A percentile compares a stretch with the other conserved stretches of the same genome.
phyloP scores from a whole-genome alignment of 176 grass and related monocot species.

The Pontederia crassipes region DNA sequence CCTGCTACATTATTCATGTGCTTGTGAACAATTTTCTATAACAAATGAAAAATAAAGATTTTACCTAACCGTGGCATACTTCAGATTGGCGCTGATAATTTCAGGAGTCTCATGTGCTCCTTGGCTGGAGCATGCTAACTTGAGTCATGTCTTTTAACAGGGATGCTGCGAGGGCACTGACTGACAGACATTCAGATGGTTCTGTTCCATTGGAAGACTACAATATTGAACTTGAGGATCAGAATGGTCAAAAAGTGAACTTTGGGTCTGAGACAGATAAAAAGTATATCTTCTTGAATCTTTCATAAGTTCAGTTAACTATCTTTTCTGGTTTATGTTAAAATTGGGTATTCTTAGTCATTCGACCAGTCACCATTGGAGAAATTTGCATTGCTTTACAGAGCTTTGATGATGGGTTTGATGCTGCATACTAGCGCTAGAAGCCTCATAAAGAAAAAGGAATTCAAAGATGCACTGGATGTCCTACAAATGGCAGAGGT shows the following conservation, averaged over 20 bases:
- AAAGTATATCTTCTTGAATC: constrained; percentile 37
- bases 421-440: constrained; percentile 88
- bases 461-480: constrained; percentile 68
- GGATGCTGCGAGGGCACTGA: constrained; percentile 62
- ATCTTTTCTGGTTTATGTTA: constrained; percentile 7
- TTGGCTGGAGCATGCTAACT: not conserved
- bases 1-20: no score
- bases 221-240: constrained; percentile 90
- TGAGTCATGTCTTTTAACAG: constrained; percentile 22
- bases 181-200: constrained; percentile 83
- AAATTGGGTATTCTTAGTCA: not conserved
- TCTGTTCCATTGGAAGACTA: constrained; percentile 66
- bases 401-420: constrained; percentile 76
- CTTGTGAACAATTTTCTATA: no score
- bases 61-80: no score
- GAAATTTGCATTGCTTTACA: not conserved
- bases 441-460: constrained; percentile 55
- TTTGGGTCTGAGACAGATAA: constrained; percentile 78
- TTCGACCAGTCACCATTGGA: not conserved
- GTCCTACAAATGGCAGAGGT: constrained; percentile 84
- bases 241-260: constrained; percentile 78
- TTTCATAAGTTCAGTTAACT: not conserved
- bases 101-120: not conserved
- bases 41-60: no score
- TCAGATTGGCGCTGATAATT: no score